Conservation (phyloP, 2,329 filamentous ascomycete species). For the Parafenestella ontariensis region DNA sequence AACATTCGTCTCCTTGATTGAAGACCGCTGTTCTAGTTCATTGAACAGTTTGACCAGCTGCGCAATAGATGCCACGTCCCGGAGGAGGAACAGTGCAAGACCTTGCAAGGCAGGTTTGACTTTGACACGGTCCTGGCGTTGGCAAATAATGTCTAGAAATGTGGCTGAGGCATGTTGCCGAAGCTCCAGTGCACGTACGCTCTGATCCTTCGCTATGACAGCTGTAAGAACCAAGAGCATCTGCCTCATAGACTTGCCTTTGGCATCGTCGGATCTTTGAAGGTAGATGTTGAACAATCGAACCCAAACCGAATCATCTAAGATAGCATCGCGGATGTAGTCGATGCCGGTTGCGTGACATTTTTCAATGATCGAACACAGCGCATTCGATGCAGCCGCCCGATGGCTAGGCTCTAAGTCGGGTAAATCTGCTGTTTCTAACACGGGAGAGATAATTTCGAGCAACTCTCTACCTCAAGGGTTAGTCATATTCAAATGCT, state of each 20-base stretch:
- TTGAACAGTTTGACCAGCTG: conserved; percentile 51
- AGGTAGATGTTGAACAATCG: conserved; percentile 52
- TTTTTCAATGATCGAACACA: conserved; percentile 54
- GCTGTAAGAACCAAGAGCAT: conserved; percentile 51
- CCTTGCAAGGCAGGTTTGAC: conserved; percentile 74
- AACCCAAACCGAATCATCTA: conserved; percentile 48
- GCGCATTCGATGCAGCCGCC: conserved; percentile 56
- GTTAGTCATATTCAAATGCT: conserved; percentile 23
- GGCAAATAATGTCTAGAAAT: conserved; percentile 66
- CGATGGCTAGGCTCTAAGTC: conserved; percentile 49
- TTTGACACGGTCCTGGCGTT: conserved; percentile 67
- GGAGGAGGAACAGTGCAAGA: conserved; percentile 70
- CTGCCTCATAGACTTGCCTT: conserved; percentile 57
- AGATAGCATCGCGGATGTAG: conserved; percentile 38
- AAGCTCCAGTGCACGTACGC: conserved; percentile 28
- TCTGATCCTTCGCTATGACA: conserved; percentile 41
- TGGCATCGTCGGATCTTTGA: conserved; percentile 51
- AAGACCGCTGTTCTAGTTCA: conserved; percentile 12
- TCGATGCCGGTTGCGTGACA: conserved; percentile 41
- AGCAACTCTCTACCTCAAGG: conserved; percentile 36
- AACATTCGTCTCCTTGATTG: not conserved
- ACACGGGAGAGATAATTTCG: conserved; percentile 32
- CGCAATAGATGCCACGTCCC: conserved; percentile 59
- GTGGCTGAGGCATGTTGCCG: conserved; percentile 42
- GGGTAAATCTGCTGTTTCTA: conserved; percentile 43